Percentiles rank a stretch among this genome's conserved stretches.
phyloP scores from a whole-genome alignment of 495 filamentous ascomycete species.

The Penicillium lividum region DNA sequence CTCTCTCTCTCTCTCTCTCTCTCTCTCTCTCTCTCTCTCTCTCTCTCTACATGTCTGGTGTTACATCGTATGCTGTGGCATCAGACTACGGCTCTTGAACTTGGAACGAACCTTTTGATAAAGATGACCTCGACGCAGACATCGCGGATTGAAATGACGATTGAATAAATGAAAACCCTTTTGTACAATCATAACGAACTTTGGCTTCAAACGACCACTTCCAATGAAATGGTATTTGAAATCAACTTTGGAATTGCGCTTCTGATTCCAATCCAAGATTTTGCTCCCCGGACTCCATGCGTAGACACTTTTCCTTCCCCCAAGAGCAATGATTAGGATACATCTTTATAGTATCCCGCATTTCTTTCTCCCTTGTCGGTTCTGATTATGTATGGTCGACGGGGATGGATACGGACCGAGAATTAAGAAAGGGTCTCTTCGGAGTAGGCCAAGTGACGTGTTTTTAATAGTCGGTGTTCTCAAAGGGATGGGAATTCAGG shows the following conservation, averaged over 20 bases:
- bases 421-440: neutral
- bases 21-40: neutral
- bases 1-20: neutral
- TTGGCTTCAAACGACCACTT: neutral
- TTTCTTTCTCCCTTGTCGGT: neutral
- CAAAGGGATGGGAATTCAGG: neutral
- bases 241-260: neutral
- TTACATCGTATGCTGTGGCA: neutral
- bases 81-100: neutral
- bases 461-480: neutral
- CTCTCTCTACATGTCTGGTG: neutral
- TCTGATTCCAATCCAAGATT: neutral
- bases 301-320: neutral
- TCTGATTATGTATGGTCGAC: neutral
- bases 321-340: neutral
- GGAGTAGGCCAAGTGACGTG: neutral
- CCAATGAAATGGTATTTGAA: neutral
- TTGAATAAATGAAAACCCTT: conserved; percentile 7
- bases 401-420: neutral
- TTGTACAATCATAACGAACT: conserved; percentile 11
- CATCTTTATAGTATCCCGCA: neutral
- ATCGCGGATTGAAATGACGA: conserved; percentile 11
- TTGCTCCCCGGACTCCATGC: neutral
- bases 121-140: neutral
- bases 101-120: conserved; percentile 1